phyloP scores from a whole-genome alignment of 148 eudicot genomes.

The Gaultheria prostrata region DNA sequence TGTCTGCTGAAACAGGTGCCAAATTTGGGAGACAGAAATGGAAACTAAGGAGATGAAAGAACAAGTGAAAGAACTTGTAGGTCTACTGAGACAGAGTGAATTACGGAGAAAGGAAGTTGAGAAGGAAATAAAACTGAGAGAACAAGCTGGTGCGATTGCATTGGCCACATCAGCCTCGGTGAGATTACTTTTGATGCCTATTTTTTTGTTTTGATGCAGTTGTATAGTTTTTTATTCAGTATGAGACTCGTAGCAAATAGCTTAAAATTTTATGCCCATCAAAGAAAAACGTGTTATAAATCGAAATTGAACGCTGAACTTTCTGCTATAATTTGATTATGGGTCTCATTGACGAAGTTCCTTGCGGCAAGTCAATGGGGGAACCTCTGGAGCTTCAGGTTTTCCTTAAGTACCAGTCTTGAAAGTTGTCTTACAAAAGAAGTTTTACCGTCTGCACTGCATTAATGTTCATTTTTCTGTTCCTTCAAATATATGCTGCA shows the following conservation, averaged over 20 bases:
- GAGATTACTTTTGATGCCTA: slow-evolving; percentile 21
- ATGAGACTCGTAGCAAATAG: not conserved
- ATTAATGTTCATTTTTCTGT: not conserved
- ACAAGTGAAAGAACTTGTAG: slow-evolving; percentile 88
- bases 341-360: not conserved
- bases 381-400: not conserved
- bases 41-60: slow-evolving; percentile 93
- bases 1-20: slow-evolving; percentile 54
- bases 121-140: slow-evolving; percentile 87
- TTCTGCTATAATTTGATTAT: not conserved
- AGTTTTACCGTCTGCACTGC: not conserved
- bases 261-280: not conserved
- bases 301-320: not conserved
- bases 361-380: not conserved
- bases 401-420: not conserved
- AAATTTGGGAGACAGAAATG: slow-evolving; percentile 71
- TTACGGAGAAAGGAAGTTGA: slow-evolving; percentile 82
- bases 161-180: slow-evolving; percentile 68
- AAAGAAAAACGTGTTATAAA: not conserved
- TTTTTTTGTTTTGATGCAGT: not conserved
- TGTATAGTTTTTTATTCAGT: not conserved
- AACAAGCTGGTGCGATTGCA: slow-evolving; percentile 71
- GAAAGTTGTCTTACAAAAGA: not conserved
- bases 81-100: slow-evolving; percentile 87
- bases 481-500: not conserved